A percentile compares a stretch with the other conserved stretches of the same genome.
Conservation (phyloP, 805 yeast genomes). For the Candida montana region DNA sequence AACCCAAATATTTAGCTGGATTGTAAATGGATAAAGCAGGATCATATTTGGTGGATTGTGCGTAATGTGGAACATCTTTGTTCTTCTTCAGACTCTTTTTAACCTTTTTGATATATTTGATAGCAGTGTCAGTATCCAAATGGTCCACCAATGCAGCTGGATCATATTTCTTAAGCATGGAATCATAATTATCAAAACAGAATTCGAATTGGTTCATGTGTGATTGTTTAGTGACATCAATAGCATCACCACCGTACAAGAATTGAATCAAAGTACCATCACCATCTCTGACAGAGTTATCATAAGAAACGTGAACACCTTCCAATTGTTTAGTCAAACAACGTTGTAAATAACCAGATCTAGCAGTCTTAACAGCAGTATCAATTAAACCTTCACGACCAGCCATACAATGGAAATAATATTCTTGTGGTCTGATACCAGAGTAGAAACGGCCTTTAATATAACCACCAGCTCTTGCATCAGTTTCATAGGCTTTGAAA, state of each 20-base stretch:
- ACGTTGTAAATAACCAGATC: slow-evolving; percentile 97
- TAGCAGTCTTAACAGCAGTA: slow-evolving; percentile 97
- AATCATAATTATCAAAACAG: slow-evolving; percentile 86
- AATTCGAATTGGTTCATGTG: slow-evolving; percentile 91
- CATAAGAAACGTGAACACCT: slow-evolving; percentile 92
- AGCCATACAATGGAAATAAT: slow-evolving; percentile 99
- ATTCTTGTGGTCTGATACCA: slow-evolving; percentile 97
- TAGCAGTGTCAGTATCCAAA: slow-evolving; percentile 80
- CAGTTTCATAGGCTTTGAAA: slow-evolving; percentile 93
- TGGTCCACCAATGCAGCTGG: slow-evolving; percentile 69
- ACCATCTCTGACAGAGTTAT: slow-evolving; percentile 90
- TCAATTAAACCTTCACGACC: slow-evolving; percentile 99
- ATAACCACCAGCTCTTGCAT: slow-evolving; percentile 98
- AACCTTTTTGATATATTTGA: slow-evolving; percentile 74
- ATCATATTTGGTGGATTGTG: slow-evolving; percentile 64
- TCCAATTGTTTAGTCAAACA: slow-evolving; percentile 97
- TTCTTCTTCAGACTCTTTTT: slow-evolving; percentile 67
- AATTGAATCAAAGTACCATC: slow-evolving; percentile 94
- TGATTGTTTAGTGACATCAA: slow-evolving; percentile 91
- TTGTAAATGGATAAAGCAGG: slow-evolving; percentile 82
- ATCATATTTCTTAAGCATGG: slow-evolving; percentile 78
- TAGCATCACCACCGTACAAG: slow-evolving; percentile 95
- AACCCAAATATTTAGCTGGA: slow-evolving; percentile 87
- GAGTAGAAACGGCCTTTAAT: slow-evolving; percentile 96
- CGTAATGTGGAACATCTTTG: slow-evolving; percentile 55